phyloP scores from a whole-genome alignment of 2,329 filamentous ascomycete species.

The Epichloe festucae region DNA sequence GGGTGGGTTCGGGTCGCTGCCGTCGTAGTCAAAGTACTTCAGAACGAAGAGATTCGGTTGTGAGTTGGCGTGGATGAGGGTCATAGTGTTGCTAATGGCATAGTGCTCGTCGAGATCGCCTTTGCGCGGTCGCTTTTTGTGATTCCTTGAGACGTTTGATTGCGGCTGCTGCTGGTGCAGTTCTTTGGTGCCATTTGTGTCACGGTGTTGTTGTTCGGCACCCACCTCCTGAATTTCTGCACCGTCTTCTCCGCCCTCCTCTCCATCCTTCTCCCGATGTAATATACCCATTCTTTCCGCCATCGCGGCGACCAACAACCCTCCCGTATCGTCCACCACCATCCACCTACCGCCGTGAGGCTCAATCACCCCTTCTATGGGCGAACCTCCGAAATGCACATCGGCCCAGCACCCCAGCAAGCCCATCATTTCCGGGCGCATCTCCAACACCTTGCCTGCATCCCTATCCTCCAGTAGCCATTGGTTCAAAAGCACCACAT shows the following conservation, averaged over 20 bases:
- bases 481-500: slow-evolving; percentile 61
- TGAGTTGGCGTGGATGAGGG: slow-evolving; percentile 65
- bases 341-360: slow-evolving; percentile 49
- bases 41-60: slow-evolving; percentile 82
- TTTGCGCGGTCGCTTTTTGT: slow-evolving; percentile 17
- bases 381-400: slow-evolving; percentile 48
- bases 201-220: neutral
- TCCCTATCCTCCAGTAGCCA: slow-evolving; percentile 75
- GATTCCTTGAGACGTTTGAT: slow-evolving; percentile 4
- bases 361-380: slow-evolving; percentile 12
- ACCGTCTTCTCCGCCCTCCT: slow-evolving; percentile 8
- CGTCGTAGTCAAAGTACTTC: slow-evolving; percentile 80
- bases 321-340: slow-evolving; percentile 76
- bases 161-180: neutral
- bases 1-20: slow-evolving; percentile 44
- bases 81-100: slow-evolving; percentile 61
- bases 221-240: neutral
- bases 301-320: slow-evolving; percentile 67
- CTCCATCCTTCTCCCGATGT: slow-evolving; percentile 28
- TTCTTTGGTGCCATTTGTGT: neutral
- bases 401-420: slow-evolving; percentile 83
- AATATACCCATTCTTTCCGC: slow-evolving; percentile 83
- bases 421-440: slow-evolving; percentile 72
- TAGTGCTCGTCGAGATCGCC: slow-evolving; percentile 51
- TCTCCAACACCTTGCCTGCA: slow-evolving; percentile 65